Conservation (phyloP, 2,329 filamentous ascomycete genomes). For the Colletotrichum limetticola region DNA sequence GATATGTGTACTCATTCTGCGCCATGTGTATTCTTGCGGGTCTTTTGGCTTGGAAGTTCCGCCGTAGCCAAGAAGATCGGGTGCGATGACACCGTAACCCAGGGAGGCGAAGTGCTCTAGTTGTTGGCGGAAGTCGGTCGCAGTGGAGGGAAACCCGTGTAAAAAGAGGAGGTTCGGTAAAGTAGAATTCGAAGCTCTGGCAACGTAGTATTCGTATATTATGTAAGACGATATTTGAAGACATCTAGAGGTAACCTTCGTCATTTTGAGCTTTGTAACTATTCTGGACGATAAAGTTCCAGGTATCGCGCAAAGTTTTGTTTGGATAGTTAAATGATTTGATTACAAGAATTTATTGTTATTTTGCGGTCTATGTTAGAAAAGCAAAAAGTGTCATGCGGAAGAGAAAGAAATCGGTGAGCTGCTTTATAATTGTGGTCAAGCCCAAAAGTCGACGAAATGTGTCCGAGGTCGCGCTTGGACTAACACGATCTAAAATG, state of each 20-base stretch:
- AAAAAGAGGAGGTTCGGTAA: slow-evolving; percentile 55
- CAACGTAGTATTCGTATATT: slow-evolving; percentile 44
- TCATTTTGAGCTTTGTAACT: not conserved
- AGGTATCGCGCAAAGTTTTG: no score
- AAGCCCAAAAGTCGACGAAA: slow-evolving; percentile 27
- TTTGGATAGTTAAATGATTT: no score
- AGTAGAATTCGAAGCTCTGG: slow-evolving; percentile 37
- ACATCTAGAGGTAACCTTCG: slow-evolving; percentile 3
- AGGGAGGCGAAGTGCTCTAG: slow-evolving; percentile 44
- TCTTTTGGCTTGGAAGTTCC: slow-evolving; percentile 84
- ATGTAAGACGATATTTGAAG: slow-evolving; percentile 11
- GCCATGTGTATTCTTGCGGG: slow-evolving; percentile 78
- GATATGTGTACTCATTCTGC: slow-evolving; percentile 84
- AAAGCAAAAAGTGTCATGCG: no score
- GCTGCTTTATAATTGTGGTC: not conserved
- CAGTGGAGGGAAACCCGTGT: slow-evolving; percentile 60
- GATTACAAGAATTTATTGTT: not conserved
- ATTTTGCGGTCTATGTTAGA: not conserved
- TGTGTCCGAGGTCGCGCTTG: slow-evolving; percentile 14
- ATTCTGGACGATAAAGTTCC: no score
- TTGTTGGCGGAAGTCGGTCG: slow-evolving; percentile 55
- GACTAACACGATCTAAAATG: not conserved
- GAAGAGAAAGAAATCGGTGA: not conserved
- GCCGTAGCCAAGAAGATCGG: slow-evolving; percentile 75
- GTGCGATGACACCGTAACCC: slow-evolving; percentile 55